Percentiles rank a stretch among this genome's conserved stretches.
Conservation (phyloP, 768 basidiomycete species). For the Agrocybe pediades region DNA sequence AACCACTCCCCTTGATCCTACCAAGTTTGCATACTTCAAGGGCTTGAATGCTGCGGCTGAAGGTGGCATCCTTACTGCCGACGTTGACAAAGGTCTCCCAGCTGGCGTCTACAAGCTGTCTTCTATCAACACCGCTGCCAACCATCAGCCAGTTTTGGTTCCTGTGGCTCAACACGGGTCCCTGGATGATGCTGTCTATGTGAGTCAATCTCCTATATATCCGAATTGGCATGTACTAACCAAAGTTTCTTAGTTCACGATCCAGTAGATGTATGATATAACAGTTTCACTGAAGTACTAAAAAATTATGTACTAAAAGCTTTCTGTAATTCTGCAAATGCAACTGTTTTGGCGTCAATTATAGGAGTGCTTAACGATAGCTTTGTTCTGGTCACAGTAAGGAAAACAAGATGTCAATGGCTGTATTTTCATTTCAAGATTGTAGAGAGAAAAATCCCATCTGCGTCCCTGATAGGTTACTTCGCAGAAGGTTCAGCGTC, state of each 20-base stretch:
- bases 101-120: constrained; percentile 61
- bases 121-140: constrained; percentile 58
- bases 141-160: constrained; percentile 62
- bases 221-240: neutral
- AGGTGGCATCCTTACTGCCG: constrained; percentile 52
- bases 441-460: too few relatives aligned
- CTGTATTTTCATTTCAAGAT: too few relatives aligned
- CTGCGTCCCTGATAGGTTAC: constrained; percentile 29
- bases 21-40: constrained; percentile 60
- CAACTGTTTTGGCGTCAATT: too few relatives aligned
- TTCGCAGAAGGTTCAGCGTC: constrained; percentile 49
- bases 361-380: too few relatives aligned
- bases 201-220: constrained; percentile 27
- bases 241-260: constrained; percentile 24
- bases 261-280: constrained; percentile 2
- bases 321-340: too few relatives aligned
- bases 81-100: constrained; percentile 56
- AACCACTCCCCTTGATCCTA: constrained; percentile 50
- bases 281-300: neutral
- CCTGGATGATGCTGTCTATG: constrained; percentile 60
- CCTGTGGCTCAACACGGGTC: constrained; percentile 63
- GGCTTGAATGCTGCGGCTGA: constrained; percentile 46
- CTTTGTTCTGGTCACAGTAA: too few relatives aligned
- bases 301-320: too few relatives aligned
- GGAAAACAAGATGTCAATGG: too few relatives aligned